Evolutionary conservation across 2,329 filamentous ascomycete genomes (phyloP), one percentile per base, ranked within the genome.

Genomic region (Trichoderma lentiforme): DNA sequence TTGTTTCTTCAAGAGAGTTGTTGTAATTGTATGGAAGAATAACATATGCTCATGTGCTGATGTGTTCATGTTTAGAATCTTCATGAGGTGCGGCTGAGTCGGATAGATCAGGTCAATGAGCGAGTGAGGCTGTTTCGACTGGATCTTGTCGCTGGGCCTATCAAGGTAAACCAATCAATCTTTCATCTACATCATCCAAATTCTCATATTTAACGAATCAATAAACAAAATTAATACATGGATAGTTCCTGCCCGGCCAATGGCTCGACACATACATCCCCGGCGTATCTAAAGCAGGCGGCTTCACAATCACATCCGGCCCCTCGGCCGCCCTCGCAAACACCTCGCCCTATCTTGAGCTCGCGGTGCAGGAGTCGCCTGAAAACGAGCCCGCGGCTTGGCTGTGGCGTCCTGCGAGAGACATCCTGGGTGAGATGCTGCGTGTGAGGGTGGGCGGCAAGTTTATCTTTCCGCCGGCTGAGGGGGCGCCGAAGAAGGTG

Each of bases 211-310:
- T 5, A 21, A 24, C 3, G 2, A 9, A 43, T 43, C 1, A 43
- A 4, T 26, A 26, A 26, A n/a, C n/a, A n/a, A 43, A 30, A 47
- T 24, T 4, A 12, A 36, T 51, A 57, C 15, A 43, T 43, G 39
- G 1, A 43, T 80, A 92, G 86, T 97, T 96, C 81, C 85, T 90
- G 6, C 89, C 94, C 6, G 94, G 94, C 69, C 94, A 97, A 84
- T 97, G 94, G 93, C 86, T 97, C 71, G 94, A 97, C 79, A 90
- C 94, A 7, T 91, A 92, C 79, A 87, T 94, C 68, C 93, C 94
- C 1, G 84, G 84, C 47, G 82, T 93, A 58, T 77, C 86, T 57
- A 90, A 91, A 79, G 90, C 93, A 4, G 94, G 94, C 39, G 94
- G 94, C 72, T 97, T 97, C 84, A 97, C 94, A 56, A 92, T 97